phyloP scores from a whole-genome alignment of 129 eudicot species.

The Flaveria robusta region DNA sequence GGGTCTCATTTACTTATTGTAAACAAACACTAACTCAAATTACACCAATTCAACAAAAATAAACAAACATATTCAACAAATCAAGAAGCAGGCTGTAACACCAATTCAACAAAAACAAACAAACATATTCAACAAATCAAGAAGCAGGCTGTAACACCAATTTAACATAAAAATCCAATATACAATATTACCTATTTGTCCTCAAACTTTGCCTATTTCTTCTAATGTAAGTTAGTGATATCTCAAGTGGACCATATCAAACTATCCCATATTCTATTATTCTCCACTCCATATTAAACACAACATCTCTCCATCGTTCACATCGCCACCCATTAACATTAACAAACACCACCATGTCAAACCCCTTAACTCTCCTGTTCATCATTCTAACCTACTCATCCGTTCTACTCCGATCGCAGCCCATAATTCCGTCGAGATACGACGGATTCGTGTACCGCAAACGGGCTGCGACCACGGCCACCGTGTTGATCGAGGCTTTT shows the following conservation, averaged over 20 bases:
- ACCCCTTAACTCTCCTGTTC: conserved; percentile 12
- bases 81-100: too few species aligned
- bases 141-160: too few species aligned
- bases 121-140: too few species aligned
- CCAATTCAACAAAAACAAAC: too few species aligned
- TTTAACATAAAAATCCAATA: neutral
- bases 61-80: too few species aligned
- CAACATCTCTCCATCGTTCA: neutral
- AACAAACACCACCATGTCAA: conserved; percentile 19
- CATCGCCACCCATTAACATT: neutral
- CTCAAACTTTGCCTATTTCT: neutral
- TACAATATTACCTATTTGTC: neutral
- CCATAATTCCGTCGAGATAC: conserved; percentile 45
- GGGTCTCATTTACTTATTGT: too few species aligned
- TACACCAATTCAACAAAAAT: too few species aligned
- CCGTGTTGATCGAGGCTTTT: conserved; percentile 71
- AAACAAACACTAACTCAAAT: too few species aligned
- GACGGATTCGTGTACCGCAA: conserved; percentile 79
- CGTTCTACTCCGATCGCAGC: conserved; percentile 33
- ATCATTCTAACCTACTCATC: conserved; percentile 9
- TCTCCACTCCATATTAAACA: conserved; percentile 11
- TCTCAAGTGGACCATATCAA: conserved; percentile 5
- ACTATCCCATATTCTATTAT: neutral
- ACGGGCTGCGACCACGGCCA: conserved; percentile 31
- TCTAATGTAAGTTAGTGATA: conserved; percentile 4